These are phyloP conservation scores for Apiospora hydei DNA, from an alignment of 2,329 filamentous ascomycete species.

Conservation along the genomic window DNA sequence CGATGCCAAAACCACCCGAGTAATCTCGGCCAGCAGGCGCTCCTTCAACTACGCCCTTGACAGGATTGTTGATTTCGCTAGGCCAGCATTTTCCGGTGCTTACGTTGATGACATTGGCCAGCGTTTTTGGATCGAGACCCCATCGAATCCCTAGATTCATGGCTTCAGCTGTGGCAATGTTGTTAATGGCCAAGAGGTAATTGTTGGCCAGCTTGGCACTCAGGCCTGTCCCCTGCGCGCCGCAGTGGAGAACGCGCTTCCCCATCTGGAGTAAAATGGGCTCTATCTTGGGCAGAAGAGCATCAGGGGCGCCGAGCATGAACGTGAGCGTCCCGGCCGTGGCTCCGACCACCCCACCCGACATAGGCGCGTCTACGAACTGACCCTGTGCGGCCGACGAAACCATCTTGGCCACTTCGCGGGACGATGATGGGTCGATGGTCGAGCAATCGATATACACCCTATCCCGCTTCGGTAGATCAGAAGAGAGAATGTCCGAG, in stretches of 20 bases:
- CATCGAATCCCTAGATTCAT: constrained; percentile 70
- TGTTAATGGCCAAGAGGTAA: constrained; percentile 93
- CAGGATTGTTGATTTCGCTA: constrained; percentile 93
- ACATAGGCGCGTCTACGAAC: constrained; percentile 97
- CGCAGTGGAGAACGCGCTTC: constrained; percentile 84
- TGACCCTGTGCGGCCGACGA: constrained; percentile 69
- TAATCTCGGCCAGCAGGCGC: constrained; percentile 82
- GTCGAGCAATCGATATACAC: constrained; percentile 97
- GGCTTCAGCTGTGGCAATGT: constrained; percentile 74
- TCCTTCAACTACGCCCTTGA: constrained; percentile 80
- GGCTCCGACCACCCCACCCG: constrained; percentile 92
- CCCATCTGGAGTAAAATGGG: constrained; percentile 83
- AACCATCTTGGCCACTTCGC: constrained; percentile 76
- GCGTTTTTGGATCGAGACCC: constrained; percentile 66
- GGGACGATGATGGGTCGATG: constrained; percentile 88
- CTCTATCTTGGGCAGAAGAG: constrained; percentile 69
- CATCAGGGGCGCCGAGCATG: constrained; percentile 80
- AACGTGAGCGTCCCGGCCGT: constrained; percentile 89
- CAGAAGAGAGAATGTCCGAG: constrained; percentile 71
- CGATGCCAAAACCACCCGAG: constrained; percentile 77
- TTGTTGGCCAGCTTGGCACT: constrained; percentile 97
- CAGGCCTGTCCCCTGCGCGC: constrained; percentile 82
- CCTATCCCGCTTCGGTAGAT: constrained; percentile 62
- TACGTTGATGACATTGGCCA: constrained; percentile 89
- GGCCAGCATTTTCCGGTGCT: constrained; percentile 97